Evolutionary conservation across 768 basidiomycete genomes (phyloP).

Genomic region (Tulasnella sp.): DNA sequence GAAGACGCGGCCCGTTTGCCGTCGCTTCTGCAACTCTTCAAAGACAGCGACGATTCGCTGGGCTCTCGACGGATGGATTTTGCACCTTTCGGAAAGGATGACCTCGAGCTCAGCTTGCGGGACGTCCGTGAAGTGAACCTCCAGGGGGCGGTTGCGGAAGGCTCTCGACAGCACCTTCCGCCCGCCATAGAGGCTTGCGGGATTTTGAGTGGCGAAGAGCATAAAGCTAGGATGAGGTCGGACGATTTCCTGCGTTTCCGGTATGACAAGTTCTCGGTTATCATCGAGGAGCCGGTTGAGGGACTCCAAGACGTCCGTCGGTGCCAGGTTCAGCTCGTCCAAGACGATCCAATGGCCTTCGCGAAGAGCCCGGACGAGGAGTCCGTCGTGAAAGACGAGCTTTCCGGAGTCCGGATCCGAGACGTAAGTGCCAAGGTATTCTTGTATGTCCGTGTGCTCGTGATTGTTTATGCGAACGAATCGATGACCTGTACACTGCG

Average conservation of each 20-base stretch:
- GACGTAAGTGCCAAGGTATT: conserved; percentile 93
- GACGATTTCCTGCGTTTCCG: conserved; percentile 92
- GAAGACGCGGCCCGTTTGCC: conserved; percentile 85
- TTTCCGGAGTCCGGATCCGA: conserved; percentile 90
- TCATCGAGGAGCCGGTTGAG: conserved; percentile 94
- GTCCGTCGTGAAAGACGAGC: conserved; percentile 86
- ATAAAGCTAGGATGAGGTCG: conserved; percentile 92
- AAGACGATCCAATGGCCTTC: conserved; percentile 95
- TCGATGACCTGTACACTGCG: conserved; percentile 81
- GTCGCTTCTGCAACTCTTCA: conserved; percentile 80
- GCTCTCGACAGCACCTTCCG: conserved; percentile 91
- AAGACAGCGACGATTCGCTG: conserved; percentile 86
- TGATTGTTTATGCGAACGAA: conserved; percentile 99
- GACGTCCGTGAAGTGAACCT: conserved; percentile 95
- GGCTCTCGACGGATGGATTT: conserved; percentile 88
- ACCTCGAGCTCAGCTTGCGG: conserved; percentile 88
- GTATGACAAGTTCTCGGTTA: conserved; percentile 89
- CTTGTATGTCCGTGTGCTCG: conserved; percentile 98
- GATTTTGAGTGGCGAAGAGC: conserved; percentile 98
- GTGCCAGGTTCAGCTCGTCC: conserved; percentile 94
- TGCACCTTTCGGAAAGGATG: conserved; percentile 85
- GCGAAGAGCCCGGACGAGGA: conserved; percentile 84
- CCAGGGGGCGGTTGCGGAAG: conserved; percentile 93
- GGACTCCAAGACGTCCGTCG: conserved; percentile 95
- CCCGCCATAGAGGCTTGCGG: conserved; percentile 89